These are phyloP conservation scores for Chloranthus sessilifolius DNA, from an alignment of 164 flowering plant species.

Conservation along the genomic window DNA sequence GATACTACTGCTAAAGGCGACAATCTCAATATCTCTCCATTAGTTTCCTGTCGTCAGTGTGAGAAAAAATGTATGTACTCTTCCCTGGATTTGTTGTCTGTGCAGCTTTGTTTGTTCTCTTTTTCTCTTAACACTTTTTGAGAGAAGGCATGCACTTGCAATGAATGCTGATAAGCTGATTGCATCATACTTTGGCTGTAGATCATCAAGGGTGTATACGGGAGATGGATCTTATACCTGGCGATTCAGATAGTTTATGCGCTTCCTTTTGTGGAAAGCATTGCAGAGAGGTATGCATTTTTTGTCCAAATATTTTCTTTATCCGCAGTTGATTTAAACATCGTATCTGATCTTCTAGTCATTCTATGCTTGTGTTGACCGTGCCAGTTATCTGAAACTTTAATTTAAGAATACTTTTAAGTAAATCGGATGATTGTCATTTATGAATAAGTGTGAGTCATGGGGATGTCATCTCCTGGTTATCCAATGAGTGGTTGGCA, in stretches of 20 bases:
- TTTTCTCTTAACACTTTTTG: constrained; percentile 1
- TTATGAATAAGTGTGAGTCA: no score
- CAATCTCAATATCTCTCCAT: constrained; percentile 14
- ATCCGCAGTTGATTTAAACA: background rate
- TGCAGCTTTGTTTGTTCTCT: background rate
- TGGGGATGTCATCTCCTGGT: no score
- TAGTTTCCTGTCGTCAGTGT: constrained; percentile 61
- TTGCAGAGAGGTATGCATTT: constrained; percentile 46
- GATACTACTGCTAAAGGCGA: constrained; percentile 20
- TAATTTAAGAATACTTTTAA: no score
- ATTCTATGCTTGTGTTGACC: background rate
- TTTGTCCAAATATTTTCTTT: background rate
- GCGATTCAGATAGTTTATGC: constrained; percentile 17
- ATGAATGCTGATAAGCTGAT: constrained; percentile 10
- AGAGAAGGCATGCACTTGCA: background rate
- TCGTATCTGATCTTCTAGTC: background rate
- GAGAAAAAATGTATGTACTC: constrained; percentile 54
- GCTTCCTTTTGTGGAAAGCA: constrained; percentile 45
- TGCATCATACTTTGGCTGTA: constrained; percentile 20
- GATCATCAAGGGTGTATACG: constrained; percentile 39
- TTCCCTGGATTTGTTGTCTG: background rate
- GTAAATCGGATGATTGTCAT: no score
- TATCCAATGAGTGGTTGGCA: no score
- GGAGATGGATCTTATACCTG: constrained; percentile 15
- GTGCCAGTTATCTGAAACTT: no score